Percentiles rank a stretch among this genome's conserved stretches.
Evolutionary conservation across 345 rosid species (phyloP).

Genomic region (Lepidium sativum): DNA sequence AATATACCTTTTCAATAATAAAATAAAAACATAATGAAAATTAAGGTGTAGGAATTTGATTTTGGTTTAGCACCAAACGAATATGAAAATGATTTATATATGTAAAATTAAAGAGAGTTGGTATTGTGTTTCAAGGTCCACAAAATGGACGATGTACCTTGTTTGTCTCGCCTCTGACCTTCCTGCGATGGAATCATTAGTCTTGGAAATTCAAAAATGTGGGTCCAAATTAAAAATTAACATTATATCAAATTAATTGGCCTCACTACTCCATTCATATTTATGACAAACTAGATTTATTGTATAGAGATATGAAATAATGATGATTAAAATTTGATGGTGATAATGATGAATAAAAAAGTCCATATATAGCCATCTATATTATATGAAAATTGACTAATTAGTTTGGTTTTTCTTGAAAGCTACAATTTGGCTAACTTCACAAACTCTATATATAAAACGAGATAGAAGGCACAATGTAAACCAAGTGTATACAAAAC

Average conservation of each 20-base stretch:
- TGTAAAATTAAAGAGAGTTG: neutral
- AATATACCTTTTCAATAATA: neutral
- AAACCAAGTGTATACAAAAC: neutral
- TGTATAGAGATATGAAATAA: neutral
- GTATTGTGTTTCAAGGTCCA: conserved; percentile 13
- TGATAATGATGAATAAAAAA: neutral
- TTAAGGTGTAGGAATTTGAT: neutral
- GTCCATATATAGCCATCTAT: neutral
- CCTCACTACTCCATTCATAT: conserved; percentile 4
- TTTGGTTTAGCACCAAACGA: neutral
- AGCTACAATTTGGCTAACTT: conserved; percentile 24
- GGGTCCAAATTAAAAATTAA: conserved; percentile 6
- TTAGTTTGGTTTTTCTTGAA: conserved; percentile 22
- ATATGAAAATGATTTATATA: neutral
- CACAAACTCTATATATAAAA: neutral
- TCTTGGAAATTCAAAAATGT: conserved; percentile 11
- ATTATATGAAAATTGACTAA: neutral
- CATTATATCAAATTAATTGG: conserved; percentile 5
- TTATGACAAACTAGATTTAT: neutral
- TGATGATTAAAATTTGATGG: neutral
- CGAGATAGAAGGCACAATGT: neutral
- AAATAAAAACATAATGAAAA: neutral
- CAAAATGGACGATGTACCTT: conserved; percentile 13
- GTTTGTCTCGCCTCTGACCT: conserved; percentile 8
- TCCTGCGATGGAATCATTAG: conserved; percentile 17